phyloP scores from a whole-genome alignment of 2,329 filamentous ascomycete species.

The Fusarium marasasianum region DNA sequence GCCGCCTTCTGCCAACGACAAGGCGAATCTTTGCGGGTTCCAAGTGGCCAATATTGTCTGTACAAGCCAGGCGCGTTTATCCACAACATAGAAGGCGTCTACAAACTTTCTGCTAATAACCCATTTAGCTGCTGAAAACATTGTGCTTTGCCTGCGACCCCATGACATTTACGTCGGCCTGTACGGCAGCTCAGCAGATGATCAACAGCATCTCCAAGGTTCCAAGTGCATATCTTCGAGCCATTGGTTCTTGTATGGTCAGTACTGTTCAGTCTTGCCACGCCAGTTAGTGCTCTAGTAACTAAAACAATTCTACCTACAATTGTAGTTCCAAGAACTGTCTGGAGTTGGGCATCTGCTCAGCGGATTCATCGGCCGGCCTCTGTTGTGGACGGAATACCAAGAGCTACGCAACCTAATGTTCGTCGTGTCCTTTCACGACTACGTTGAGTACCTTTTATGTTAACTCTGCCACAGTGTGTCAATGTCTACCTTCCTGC shows the following conservation, averaged over 20 bases:
- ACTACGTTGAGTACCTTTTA: not conserved
- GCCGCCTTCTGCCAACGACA: not conserved
- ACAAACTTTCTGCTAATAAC: not conserved
- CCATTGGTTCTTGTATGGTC: not conserved
- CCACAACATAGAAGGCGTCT: fast-evolving
- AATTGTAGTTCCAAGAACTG: not conserved
- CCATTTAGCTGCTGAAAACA: not conserved
- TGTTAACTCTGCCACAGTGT: not conserved
- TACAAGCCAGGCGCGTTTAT: not conserved
- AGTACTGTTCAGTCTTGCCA: not conserved
- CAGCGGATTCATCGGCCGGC: not conserved
- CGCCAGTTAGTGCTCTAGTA: not conserved
- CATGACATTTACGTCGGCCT: not conserved
- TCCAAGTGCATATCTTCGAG: not conserved
- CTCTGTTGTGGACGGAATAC: not conserved
- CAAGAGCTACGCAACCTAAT: not conserved
- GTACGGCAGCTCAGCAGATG: not conserved
- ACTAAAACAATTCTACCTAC: not conserved
- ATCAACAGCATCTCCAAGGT: not conserved
- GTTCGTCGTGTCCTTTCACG: not conserved
- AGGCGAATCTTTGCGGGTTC: not conserved
- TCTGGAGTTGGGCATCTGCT: not conserved
- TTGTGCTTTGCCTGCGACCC: not conserved
- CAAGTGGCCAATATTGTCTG: not conserved
- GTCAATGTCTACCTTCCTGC: not conserved